Base-by-base conservation (phyloP, 768 basidiomycete species). In the Rhodotorula toruloides region DNA sequence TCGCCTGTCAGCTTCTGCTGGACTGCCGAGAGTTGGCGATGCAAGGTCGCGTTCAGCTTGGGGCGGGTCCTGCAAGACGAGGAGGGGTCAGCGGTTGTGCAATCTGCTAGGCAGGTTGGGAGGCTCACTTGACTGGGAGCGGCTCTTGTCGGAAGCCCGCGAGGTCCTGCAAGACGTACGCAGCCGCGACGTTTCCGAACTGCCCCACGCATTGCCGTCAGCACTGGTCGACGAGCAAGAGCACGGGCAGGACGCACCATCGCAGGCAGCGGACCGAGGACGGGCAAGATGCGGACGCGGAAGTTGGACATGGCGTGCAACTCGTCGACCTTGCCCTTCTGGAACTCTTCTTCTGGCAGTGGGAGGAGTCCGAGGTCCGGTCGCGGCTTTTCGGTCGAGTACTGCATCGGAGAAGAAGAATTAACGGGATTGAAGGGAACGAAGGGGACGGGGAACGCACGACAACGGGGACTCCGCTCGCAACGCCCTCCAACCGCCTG, bases 291-390 rank as follows among this genome's bases (percentile, higher is more conserved):
- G 43, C 94, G 84, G 17, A 98, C 90, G 37, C 94, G 81, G 79
- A 97, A 97, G 76, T 96, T 90, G 74, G 91, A 89, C 64, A 97
- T 88, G 11, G 87, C 87, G 25, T 88, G 85, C 12, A 98, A 82
- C 78, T 98, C 92, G 72, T 89, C 87, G 17, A 97, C 87, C 21
- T 85, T 79, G 6, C 94, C 96, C 76, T 88, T 91, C 72, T 87
- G 80, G 76, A 92, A 93, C 77, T 98, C 92, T 71, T 91, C 89
- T 63, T 96, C 91, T 0, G 90, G 84, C 0, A 98, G 81, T 4
- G 94, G 96, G 17, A 97, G 83, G 6, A 98, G 81, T 72, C 88
- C 88, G 59, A 98, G 85, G 65, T 92, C 87, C 4, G 87, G 83
- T 1, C 70, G 65, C 0, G 91, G 72, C 57, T 67, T 65, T 42